Evolutionary conservation across 2,329 filamentous ascomycete genomes (phyloP).

Genomic region (Phialophora chinensis): DNA sequence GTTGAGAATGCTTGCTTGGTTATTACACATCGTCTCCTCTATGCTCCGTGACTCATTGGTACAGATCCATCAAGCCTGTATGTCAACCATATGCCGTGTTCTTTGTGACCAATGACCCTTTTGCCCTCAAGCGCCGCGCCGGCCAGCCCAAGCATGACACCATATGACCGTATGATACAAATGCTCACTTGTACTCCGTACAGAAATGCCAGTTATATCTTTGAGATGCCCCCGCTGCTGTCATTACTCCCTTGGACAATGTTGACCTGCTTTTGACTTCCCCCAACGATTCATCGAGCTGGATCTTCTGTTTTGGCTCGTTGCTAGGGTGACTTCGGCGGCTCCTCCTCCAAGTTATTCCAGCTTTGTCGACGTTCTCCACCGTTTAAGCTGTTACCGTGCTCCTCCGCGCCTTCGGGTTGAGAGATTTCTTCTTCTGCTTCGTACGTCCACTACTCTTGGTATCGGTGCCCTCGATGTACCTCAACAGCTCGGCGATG

Average conservation of each 20-base stretch:
- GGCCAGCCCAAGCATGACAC: not conserved
- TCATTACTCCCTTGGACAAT: not conserved
- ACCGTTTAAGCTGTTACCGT: conserved; percentile 16
- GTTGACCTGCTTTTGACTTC: not conserved
- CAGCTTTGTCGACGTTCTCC: not conserved
- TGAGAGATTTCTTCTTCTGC: conserved; percentile 47
- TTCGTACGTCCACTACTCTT: conserved; percentile 50
- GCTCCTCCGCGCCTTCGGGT: conserved; percentile 38
- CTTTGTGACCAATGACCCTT: not conserved
- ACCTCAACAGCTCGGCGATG: conserved; percentile 91
- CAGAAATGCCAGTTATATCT: not conserved
- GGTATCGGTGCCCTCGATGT: conserved; percentile 76
- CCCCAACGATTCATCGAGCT: not conserved
- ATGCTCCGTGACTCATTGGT: conserved; percentile 18
- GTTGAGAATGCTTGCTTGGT: conserved; percentile 22
- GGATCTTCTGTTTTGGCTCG: not conserved
- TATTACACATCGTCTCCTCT: conserved; percentile 20
- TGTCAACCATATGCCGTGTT: not conserved
- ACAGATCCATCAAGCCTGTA: conserved; percentile 1
- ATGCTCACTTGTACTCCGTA: not conserved
- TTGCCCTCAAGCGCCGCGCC: not conserved
- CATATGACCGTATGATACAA: not conserved
- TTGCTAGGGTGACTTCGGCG: not conserved
- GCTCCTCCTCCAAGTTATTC: not conserved
- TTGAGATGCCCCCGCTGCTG: not conserved